phyloP scores from a whole-genome alignment of 768 basidiomycete genomes.

The Jaapia argillacea region DNA sequence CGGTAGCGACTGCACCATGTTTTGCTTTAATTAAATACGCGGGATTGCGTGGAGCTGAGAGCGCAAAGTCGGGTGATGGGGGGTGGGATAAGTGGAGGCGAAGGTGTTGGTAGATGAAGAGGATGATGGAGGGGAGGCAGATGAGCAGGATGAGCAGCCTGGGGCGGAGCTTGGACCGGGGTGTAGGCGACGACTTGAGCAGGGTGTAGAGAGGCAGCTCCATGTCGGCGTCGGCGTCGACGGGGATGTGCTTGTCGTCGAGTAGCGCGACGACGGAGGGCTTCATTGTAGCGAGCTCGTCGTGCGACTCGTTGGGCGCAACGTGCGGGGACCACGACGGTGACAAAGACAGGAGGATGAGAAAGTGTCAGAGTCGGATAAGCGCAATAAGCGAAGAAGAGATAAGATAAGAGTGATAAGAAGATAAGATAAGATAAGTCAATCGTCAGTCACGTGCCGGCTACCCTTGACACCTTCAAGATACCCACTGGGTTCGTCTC shows the following conservation, averaged over 20 bases:
- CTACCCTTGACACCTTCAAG: too few relatives aligned
- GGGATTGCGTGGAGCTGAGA: constrained; percentile 29
- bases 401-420: too few relatives aligned
- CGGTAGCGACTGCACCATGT: constrained; percentile 82
- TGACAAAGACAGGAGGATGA: too few relatives aligned
- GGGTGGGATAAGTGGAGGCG: constrained; percentile 4
- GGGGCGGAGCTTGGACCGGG: constrained; percentile 7
- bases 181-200: not conserved
- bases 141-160: not conserved
- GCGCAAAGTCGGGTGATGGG: not conserved
- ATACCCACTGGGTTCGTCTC: too few relatives aligned
- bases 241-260: not conserved
- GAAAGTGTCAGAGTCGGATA: too few relatives aligned
- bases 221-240: not conserved
- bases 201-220: not conserved
- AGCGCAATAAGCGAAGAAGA: too few relatives aligned
- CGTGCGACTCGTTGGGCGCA: not conserved
- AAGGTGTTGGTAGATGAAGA: constrained; percentile 1
- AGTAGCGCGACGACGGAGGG: not conserved
- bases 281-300: not conserved
- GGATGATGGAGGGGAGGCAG: not conserved
- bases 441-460: too few relatives aligned
- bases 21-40: constrained; percentile 51
- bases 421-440: too few relatives aligned
- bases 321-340: not conserved